Percentiles rank a stretch among this genome's conserved stretches.
These are phyloP conservation scores for Rhodotorula diobovata DNA, from an alignment of 768 basidiomycete genomes.

Conservation along the genomic window DNA sequence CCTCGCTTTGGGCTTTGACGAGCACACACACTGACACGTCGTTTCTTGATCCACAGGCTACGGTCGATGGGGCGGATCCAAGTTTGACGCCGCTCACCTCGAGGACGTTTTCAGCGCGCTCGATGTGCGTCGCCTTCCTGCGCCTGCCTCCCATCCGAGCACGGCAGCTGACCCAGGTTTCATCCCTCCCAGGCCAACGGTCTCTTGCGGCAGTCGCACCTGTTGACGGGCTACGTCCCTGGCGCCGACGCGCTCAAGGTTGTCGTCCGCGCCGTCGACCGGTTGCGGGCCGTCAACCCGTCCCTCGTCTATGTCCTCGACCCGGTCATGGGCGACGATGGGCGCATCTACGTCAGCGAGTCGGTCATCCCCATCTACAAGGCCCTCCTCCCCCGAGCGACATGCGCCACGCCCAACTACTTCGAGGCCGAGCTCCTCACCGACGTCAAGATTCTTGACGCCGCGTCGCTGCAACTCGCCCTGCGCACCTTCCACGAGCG, in stretches of 20 bases:
- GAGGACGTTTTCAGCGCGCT: conserved; percentile 66
- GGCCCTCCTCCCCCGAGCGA: conserved; percentile 65
- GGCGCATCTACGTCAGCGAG: conserved; percentile 77
- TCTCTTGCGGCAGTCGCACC: conserved; percentile 64
- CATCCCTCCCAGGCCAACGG: conserved; percentile 53
- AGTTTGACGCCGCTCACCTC: conserved; percentile 72
- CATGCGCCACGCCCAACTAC: conserved; percentile 95
- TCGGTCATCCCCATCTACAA: conserved; percentile 84
- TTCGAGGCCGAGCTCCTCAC: conserved; percentile 94
- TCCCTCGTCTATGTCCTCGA: conserved; percentile 80
- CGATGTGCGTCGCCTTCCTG: conserved; percentile 48
- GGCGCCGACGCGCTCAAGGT: conserved; percentile 69
- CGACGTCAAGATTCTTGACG: conserved; percentile 62
- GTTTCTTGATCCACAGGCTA: conserved; percentile 59
- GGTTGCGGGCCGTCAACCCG: conserved; percentile 59
- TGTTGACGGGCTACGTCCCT: conserved; percentile 89
- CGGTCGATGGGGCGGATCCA: conserved; percentile 71
- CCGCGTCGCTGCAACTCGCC: conserved; percentile 63
- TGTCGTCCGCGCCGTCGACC: conserved; percentile 61
- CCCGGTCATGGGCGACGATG: conserved; percentile 92
- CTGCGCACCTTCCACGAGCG: conserved; percentile 69
- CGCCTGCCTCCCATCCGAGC: not conserved
- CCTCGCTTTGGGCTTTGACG: too few species aligned
- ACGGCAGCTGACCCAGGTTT: not conserved
- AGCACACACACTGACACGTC: not conserved